Conservation (phyloP, 2,329 filamentous ascomycete genomes). For the Orbilia oligospora region DNA sequence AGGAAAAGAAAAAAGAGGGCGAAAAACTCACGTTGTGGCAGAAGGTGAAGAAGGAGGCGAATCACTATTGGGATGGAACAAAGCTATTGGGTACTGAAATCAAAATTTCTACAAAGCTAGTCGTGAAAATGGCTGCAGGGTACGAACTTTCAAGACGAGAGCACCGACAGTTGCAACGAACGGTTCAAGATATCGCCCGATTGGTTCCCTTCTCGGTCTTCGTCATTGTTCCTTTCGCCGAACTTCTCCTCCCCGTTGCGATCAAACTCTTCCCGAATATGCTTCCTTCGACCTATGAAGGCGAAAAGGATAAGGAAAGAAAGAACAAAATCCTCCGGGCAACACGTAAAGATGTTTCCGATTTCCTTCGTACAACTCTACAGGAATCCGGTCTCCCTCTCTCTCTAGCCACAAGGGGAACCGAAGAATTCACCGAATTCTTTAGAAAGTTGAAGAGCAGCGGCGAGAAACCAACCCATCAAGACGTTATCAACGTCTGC, state of each 20-base stretch:
- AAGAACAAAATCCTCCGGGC: conserved; percentile 86
- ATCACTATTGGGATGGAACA: conserved; percentile 98
- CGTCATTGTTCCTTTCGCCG: conserved; percentile 95
- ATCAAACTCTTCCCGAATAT: conserved; percentile 97
- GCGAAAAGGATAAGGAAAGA: conserved; percentile 86
- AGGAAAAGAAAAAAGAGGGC: conserved; percentile 78
- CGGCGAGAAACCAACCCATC: conserved; percentile 86
- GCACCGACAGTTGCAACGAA: conserved; percentile 90
- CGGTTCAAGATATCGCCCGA: conserved; percentile 91
- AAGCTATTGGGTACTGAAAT: conserved; percentile 94
- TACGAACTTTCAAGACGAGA: conserved; percentile 97
- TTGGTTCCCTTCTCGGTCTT: conserved; percentile 97
- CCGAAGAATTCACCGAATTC: conserved; percentile 94
- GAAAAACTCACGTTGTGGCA: conserved; percentile 91
- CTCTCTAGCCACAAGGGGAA: conserved; percentile 85
- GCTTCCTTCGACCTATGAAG: conserved; percentile 96
- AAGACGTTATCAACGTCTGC: conserved; percentile 98
- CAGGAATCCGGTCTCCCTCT: conserved; percentile 94
- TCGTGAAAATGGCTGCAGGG: conserved; percentile 96
- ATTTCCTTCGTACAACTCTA: conserved; percentile 87
- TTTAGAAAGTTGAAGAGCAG: conserved; percentile 92
- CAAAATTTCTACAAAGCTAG: conserved; percentile 89
- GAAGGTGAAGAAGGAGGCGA: conserved; percentile 92
- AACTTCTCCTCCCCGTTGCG: conserved; percentile 90
- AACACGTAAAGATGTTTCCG: conserved; percentile 93